Percentiles rank a stretch among this genome's conserved stretches.
phyloP scores from a whole-genome alignment of 768 basidiomycete genomes.

The Rhizopogon roseolus region DNA sequence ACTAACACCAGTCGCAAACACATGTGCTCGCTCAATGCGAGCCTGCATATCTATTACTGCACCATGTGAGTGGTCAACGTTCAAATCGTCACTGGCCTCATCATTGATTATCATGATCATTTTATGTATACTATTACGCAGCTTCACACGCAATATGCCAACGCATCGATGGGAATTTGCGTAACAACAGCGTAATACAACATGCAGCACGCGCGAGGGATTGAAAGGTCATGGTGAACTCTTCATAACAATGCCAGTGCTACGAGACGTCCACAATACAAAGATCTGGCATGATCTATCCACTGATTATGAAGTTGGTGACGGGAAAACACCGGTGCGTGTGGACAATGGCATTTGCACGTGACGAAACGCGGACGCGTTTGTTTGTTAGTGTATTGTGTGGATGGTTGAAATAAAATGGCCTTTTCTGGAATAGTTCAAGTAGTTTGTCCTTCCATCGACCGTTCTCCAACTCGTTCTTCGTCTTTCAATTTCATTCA shows the following conservation, averaged over 20 bases:
- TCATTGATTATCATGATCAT: neutral
- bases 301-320: neutral
- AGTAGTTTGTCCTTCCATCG: constrained; percentile 8
- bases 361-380: constrained; percentile 34
- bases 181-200: neutral
- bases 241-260: neutral
- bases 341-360: constrained; percentile 15
- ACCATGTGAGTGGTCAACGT: neutral
- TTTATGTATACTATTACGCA: neutral
- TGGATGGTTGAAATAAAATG: constrained; percentile 29
- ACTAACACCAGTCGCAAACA: too few species aligned
- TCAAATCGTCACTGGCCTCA: neutral
- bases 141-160: neutral
- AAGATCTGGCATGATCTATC: neutral
- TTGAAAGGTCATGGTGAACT: neutral
- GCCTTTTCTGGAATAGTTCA: constrained; percentile 19
- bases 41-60: neutral
- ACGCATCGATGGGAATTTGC: neutral
- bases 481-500: constrained; percentile 5
- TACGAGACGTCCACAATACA: neutral
- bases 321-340: neutral
- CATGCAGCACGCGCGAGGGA: neutral
- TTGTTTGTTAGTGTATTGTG: constrained; percentile 32
- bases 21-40: too few species aligned
- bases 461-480: constrained; percentile 1